These are phyloP conservation scores for Lecanicillium sp. DNA, from an alignment of 2,329 filamentous ascomycete genomes.

Conservation along the genomic window DNA sequence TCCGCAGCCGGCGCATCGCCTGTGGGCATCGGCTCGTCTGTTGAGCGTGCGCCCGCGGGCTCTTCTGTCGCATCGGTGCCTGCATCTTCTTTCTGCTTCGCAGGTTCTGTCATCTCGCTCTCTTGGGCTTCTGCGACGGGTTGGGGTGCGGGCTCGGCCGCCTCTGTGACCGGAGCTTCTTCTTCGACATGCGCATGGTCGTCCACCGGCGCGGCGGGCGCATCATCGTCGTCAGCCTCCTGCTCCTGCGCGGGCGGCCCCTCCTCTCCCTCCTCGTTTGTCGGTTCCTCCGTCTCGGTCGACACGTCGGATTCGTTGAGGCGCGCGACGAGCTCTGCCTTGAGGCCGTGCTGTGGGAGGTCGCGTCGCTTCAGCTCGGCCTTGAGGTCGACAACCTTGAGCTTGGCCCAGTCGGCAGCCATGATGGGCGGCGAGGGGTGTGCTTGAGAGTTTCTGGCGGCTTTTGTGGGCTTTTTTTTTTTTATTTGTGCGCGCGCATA, in stretches of 20 bases:
- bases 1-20: conserved; percentile 14
- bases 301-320: conserved; percentile 40
- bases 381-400: conserved; percentile 71
- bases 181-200: no score
- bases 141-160: conserved; percentile 14
- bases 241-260: conserved; percentile 10
- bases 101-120: no score
- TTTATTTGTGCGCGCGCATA: no score
- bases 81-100: no score
- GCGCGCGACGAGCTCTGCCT: conserved; percentile 64
- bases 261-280: conserved; percentile 3
- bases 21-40: conserved; percentile 11
- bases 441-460: no score
- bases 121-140: conserved; percentile 15
- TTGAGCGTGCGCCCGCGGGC: no score
- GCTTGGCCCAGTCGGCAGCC: conserved; percentile 49
- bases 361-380: conserved; percentile 67
- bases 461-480: conserved; percentile 24
- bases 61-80: no score
- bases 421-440: no score
- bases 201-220: conserved; percentile 7
- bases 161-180: no score
- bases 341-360: conserved; percentile 63
- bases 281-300: conserved; percentile 14
- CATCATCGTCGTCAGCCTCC: conserved; percentile 17